A percentile compares a stretch with the other conserved stretches of the same genome.
These are phyloP conservation scores for Pestalotiopsis sp. DNA, from an alignment of 2,329 filamentous ascomycete species.

Conservation along the genomic window DNA sequence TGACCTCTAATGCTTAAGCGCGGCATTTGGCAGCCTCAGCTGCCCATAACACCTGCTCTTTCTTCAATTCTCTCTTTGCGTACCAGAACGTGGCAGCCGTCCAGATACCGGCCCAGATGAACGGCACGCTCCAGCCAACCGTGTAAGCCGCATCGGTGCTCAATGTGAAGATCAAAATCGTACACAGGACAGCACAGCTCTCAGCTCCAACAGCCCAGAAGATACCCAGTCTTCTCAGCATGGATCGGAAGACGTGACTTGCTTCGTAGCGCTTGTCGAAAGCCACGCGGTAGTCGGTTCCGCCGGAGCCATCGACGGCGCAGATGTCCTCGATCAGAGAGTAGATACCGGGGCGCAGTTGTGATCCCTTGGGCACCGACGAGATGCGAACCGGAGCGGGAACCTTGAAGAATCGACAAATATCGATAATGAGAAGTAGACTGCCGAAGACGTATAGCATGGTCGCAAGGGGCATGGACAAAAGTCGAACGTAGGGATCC, in stretches of 20 bases:
- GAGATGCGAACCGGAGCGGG: slow-evolving; percentile 53
- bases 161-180: slow-evolving; percentile 16
- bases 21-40: slow-evolving; percentile 20
- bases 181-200: slow-evolving; percentile 19
- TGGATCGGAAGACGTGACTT: slow-evolving; percentile 53
- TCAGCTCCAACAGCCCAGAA: slow-evolving; percentile 47
- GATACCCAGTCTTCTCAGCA: slow-evolving; percentile 52
- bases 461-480: slow-evolving; percentile 53
- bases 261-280: slow-evolving; percentile 55
- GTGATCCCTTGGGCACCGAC: slow-evolving; percentile 50
- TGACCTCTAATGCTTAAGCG: neutral
- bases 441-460: slow-evolving; percentile 55
- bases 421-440: slow-evolving; percentile 51
- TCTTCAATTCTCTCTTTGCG: slow-evolving; percentile 26
- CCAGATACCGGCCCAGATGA: slow-evolving; percentile 20
- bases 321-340: slow-evolving; percentile 56
- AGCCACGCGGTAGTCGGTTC: slow-evolving; percentile 52
- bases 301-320: slow-evolving; percentile 54
- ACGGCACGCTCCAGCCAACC: slow-evolving; percentile 19
- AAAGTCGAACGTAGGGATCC: slow-evolving; percentile 44
- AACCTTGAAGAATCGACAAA: slow-evolving; percentile 44
- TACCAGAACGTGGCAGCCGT: slow-evolving; percentile 26
- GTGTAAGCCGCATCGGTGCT: slow-evolving; percentile 14
- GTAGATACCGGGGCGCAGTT: slow-evolving; percentile 56
- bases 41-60: slow-evolving; percentile 27